These are phyloP conservation scores for Vaccinium myrtillus DNA, from an alignment of 148 eudicot genomes.

Conservation along the genomic window DNA sequence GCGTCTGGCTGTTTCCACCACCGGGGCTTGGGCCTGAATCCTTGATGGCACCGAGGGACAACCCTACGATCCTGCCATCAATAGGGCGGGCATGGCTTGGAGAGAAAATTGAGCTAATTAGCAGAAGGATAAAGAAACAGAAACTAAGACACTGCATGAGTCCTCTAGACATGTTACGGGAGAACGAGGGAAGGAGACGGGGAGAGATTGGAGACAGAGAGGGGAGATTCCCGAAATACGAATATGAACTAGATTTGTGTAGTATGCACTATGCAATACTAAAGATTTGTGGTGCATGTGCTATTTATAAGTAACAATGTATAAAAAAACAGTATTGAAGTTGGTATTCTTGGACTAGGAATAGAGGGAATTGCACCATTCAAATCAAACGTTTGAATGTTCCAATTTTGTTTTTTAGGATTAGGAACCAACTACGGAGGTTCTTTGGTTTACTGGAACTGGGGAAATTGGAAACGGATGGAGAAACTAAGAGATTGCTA, in stretches of 20 bases:
- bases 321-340: neutral
- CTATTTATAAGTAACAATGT: neutral
- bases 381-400: neutral
- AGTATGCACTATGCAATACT: neutral
- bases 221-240: neutral
- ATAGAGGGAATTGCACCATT: neutral
- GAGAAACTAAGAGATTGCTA: neutral
- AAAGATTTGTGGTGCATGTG: neutral
- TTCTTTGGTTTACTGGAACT: neutral
- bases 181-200: neutral
- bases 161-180: neutral
- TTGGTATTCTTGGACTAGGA: neutral
- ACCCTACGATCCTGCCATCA: neutral
- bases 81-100: neutral
- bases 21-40: conserved; percentile 22
- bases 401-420: neutral
- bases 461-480: neutral
- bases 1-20: neutral
- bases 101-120: neutral
- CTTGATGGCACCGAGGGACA: conserved; percentile 23
- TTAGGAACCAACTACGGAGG: conserved; percentile 2
- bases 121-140: neutral
- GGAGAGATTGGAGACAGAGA: neutral
- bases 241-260: neutral
- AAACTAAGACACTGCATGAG: neutral